These are phyloP conservation scores for Calocybe gangraenosa DNA, from an alignment of 768 basidiomycete species.

Conservation along the genomic window DNA sequence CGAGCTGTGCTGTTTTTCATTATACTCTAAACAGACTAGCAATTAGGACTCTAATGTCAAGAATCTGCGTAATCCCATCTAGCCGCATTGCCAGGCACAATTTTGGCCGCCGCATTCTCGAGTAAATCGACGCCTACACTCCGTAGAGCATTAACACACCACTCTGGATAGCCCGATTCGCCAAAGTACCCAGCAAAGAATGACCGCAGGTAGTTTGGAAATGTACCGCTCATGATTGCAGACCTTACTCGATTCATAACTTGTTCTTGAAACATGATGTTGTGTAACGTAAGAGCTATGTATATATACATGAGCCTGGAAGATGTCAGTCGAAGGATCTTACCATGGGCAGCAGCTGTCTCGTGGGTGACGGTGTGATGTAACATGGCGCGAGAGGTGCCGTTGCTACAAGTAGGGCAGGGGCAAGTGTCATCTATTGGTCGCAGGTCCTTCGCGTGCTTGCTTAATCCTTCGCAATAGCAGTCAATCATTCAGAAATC, in stretches of 20 bases:
- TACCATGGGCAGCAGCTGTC: constrained; percentile 84
- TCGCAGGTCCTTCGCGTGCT: constrained; percentile 63
- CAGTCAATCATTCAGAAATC: background rate
- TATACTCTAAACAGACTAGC: too few species aligned
- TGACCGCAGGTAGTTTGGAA: constrained; percentile 68
- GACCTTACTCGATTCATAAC: constrained; percentile 83
- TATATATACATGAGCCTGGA: constrained; percentile 12
- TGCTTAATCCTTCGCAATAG: constrained; percentile 51
- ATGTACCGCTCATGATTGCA: constrained; percentile 73
- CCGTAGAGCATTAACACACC: constrained; percentile 82
- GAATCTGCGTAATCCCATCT: constrained; percentile 78
- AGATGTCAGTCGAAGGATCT: constrained; percentile 18
- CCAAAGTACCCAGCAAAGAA: constrained; percentile 83
- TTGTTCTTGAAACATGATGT: constrained; percentile 81
- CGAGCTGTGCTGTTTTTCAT: background rate
- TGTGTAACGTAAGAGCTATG: constrained; percentile 77
- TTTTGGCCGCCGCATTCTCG: constrained; percentile 44
- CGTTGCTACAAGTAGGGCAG: constrained; percentile 76
- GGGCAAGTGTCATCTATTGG: constrained; percentile 77
- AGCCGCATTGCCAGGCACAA: constrained; percentile 59
- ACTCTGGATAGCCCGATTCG: constrained; percentile 74
- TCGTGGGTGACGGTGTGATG: constrained; percentile 76
- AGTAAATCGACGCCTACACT: constrained; percentile 84
- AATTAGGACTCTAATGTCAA: constrained; percentile 2
- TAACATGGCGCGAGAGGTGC: constrained; percentile 68